These are phyloP conservation scores for Tetragonia tetragonoides DNA, from an alignment of 148 eudicot genomes.

Conservation along the genomic window DNA sequence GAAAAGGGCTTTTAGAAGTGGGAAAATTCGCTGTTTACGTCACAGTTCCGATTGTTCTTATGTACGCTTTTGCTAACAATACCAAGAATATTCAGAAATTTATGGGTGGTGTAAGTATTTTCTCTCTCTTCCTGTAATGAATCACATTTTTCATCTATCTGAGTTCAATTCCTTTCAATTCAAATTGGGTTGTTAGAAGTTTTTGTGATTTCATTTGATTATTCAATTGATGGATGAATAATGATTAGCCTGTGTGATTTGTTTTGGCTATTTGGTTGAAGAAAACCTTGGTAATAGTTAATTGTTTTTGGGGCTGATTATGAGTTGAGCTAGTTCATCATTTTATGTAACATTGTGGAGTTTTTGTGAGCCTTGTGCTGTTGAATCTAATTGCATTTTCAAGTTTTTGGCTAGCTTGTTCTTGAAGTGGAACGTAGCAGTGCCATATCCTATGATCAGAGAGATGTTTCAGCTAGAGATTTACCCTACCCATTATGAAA, in stretches of 20 bases:
- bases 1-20: conserved; percentile 78
- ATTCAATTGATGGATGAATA: neutral
- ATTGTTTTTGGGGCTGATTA: no score
- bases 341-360: no score
- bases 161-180: neutral
- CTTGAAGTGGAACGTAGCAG: no score
- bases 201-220: neutral
- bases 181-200: neutral
- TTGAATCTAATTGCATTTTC: no score
- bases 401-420: no score
- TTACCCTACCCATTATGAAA: no score
- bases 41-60: conserved; percentile 65
- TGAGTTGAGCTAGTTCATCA: no score
- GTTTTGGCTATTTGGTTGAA: neutral
- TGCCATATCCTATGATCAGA: no score
- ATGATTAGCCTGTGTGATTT: neutral
- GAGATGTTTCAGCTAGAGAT: no score
- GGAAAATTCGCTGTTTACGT: conserved; percentile 85
- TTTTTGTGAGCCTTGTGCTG: no score
- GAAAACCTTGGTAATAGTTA: neutral
- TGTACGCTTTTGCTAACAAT: conserved; percentile 85
- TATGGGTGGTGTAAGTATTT: conserved; percentile 64
- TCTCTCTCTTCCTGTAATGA: no score
- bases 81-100: conserved; percentile 66
- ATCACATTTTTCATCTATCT: neutral